Evolutionary conservation across 805 yeast genomes (phyloP), one percentile per base, ranked within the genome.

Genomic region (Kodamaea hsintzibuensis): DNA sequence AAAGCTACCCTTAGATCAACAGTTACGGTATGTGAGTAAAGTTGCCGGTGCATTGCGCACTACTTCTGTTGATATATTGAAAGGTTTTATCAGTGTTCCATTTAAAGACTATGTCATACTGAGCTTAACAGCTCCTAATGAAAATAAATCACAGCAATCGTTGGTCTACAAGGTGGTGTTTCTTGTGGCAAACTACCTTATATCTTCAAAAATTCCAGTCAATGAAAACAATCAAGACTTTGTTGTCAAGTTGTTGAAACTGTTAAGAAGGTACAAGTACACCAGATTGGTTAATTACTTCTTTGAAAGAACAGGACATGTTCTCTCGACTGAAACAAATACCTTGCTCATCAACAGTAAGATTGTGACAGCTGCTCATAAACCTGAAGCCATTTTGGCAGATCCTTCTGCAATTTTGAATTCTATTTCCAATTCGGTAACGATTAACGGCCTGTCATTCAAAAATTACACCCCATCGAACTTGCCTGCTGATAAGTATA

Each of bases 21-120:
- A 62, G 53, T 33, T 45, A n/a, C 49, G 54, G 38, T 62, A 60
- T 56, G 35, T 63, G 8, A 39, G 18, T 42, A 49, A 49, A 43
- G 37, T 51, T 12, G 43, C 51, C 1, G 19, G 30, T 7, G n/a
- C 16, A 1, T 40, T 39, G 8, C 42, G 43, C 14, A 14, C 30
- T 18, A 48, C 51, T 14, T 47, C 27, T 25, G 19, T 33, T 14
- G 62, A 27, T 38, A 40, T 42, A 17, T 9, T 43, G 14, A 51
- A 51, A 30, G 38, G 43, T 2, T 53, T 63, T 17, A 33, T 63
- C 19, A 53, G 52, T 45, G 52, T 25, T 22, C 52, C 44, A 12
- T 55, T 62, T 37, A 55, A 53, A 8, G 53, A 56, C 10, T 67
- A 64, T 47, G 35, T 47, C 22, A 7, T 19, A 14, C 44, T 12